Conservation (phyloP, 2,329 filamentous ascomycete species). For the Phyllosticta citribraziliensis region DNA sequence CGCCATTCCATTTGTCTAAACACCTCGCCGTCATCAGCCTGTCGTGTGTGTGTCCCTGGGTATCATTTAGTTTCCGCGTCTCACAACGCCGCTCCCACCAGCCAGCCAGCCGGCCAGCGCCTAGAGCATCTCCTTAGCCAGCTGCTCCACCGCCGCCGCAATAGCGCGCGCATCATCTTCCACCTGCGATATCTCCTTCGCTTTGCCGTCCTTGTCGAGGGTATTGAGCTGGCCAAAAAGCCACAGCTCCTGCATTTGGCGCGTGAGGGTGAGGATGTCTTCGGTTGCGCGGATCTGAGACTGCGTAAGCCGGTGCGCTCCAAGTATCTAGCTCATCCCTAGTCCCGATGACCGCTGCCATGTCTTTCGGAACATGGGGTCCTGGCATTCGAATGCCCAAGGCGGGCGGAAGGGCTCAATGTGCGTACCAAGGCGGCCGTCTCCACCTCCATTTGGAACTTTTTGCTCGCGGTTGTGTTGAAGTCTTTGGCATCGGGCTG, state of each 20-base stretch:
- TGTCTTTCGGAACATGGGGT: slow-evolving; percentile 38
- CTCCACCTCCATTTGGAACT: slow-evolving; percentile 50
- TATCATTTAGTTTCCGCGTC: background rate
- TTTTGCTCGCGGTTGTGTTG: slow-evolving; percentile 46
- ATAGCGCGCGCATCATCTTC: slow-evolving; percentile 41
- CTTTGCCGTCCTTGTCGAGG: slow-evolving; percentile 24
- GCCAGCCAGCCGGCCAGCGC: background rate
- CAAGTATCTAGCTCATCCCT: background rate
- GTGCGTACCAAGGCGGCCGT: slow-evolving; percentile 48
- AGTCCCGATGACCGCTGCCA: slow-evolving; percentile 53
- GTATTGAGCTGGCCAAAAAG: slow-evolving; percentile 56
- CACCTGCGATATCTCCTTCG: slow-evolving; percentile 21
- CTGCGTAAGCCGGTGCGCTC: background rate
- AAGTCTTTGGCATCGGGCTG: slow-evolving; percentile 43
- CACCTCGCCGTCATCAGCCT: background rate
- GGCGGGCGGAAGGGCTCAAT: background rate
- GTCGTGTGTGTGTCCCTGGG: background rate
- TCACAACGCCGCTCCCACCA: background rate
- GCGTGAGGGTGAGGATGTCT: slow-evolving; percentile 50
- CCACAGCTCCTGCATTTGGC: slow-evolving; percentile 57
- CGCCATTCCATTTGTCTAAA: background rate
- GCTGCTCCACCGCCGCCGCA: slow-evolving; percentile 31
- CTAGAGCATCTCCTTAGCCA: slow-evolving; percentile 10
- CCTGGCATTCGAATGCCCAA: background rate
- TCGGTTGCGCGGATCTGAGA: slow-evolving; percentile 49